Evolutionary conservation across 2,329 filamentous ascomycete species (phyloP).

Genomic region (Colletotrichum caudatum): DNA sequence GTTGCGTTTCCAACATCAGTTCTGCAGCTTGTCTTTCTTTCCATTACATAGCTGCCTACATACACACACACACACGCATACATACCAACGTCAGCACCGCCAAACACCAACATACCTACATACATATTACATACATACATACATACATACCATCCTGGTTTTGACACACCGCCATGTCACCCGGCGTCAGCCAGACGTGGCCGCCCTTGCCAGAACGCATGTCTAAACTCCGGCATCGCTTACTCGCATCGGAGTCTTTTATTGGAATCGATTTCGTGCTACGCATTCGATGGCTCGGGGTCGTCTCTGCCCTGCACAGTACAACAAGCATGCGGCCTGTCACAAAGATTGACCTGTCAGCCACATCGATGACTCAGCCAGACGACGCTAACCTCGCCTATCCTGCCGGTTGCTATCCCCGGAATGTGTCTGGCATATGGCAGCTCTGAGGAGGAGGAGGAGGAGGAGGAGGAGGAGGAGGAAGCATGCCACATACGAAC

Average conservation of each 20-base stretch:
- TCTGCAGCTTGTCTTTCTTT: background rate
- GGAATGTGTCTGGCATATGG: background rate
- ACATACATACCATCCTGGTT: background rate
- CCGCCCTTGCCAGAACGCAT: background rate
- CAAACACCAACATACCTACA: background rate
- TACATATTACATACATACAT: background rate
- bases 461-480: background rate
- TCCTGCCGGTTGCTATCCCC: background rate
- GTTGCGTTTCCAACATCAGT: background rate
- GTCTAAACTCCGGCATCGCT: constrained; percentile 6
- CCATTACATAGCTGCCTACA: background rate
- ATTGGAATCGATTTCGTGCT: background rate
- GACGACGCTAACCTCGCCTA: background rate
- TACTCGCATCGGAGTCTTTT: constrained; percentile 1
- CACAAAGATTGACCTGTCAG: constrained; percentile 22
- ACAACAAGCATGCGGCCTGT: constrained; percentile 24
- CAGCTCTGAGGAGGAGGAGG: background rate
- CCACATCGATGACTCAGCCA: constrained; percentile 8
- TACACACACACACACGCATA: too few species aligned
- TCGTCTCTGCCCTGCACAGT: background rate
- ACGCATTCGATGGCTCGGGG: background rate
- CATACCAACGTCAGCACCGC: constrained; percentile 9
- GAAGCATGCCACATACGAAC: background rate
- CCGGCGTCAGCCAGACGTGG: constrained; percentile 13
- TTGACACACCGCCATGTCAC: background rate